Evolutionary conservation across 2,329 filamentous ascomycete genomes (phyloP).

Genomic region (Rhexocercosporidium sp.): DNA sequence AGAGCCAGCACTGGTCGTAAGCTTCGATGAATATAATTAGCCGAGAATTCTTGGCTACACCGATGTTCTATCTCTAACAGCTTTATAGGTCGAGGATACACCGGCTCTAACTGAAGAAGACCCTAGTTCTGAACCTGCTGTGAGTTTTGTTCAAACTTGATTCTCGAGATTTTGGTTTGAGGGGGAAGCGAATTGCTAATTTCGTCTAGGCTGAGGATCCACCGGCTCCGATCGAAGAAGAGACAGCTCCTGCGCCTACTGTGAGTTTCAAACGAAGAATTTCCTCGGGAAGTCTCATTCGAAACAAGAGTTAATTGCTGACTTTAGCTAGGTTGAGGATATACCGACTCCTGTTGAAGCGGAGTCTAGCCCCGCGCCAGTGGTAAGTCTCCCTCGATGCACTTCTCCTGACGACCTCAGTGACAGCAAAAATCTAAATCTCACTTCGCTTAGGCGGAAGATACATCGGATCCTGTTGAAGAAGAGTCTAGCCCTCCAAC

Average conservation of each 20-base stretch:
- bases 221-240: too few relatives aligned
- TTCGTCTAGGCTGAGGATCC: too few relatives aligned
- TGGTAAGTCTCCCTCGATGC: too few relatives aligned
- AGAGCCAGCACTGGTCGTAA: slow-evolving; percentile 8
- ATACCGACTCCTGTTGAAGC: neutral
- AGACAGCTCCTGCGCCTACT: too few relatives aligned
- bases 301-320: neutral
- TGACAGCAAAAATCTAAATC: neutral
- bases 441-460: neutral
- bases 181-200: too few relatives aligned
- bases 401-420: too few relatives aligned
- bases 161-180: too few relatives aligned
- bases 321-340: neutral
- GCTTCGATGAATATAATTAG: neutral
- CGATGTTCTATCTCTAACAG: neutral
- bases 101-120: neutral
- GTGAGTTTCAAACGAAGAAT: too few relatives aligned
- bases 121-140: neutral
- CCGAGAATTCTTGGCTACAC: neutral
- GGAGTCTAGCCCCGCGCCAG: neutral
- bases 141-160: neutral
- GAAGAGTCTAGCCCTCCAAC: neutral
- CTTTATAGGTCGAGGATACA: slow-evolving; percentile 7
- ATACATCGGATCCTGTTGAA: neutral
- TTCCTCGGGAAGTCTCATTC: too few relatives aligned